phyloP scores from a whole-genome alignment of 2,329 filamentous ascomycete genomes.

The Capronia coronata region DNA sequence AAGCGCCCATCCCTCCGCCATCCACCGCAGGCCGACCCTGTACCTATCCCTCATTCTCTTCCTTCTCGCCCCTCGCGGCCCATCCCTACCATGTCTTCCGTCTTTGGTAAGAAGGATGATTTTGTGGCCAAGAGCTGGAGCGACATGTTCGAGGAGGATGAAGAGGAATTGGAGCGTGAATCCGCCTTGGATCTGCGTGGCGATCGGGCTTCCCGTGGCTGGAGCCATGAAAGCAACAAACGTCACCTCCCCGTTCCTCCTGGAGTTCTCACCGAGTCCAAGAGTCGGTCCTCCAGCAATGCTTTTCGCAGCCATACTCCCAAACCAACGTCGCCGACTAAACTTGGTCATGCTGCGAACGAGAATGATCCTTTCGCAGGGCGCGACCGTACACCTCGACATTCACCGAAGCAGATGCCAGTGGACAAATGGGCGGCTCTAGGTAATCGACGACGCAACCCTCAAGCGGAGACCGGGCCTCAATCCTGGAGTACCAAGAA shows the following conservation, averaged over 20 bases:
- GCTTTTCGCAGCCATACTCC: slow-evolving; percentile 44
- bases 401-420: slow-evolving; percentile 48
- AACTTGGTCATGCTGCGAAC: slow-evolving; percentile 62
- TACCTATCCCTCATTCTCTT: slow-evolving; percentile 74
- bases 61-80: slow-evolving; percentile 56
- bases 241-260: slow-evolving; percentile 46
- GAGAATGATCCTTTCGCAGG: slow-evolving; percentile 52
- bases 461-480: slow-evolving; percentile 49
- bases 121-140: slow-evolving; percentile 97
- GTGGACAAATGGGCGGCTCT: slow-evolving; percentile 86
- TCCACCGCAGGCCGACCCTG: slow-evolving; percentile 51
- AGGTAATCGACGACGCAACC: slow-evolving; percentile 73
- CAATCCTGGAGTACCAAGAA: slow-evolving; percentile 45
- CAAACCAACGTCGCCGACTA: slow-evolving; percentile 52
- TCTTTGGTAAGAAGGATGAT: slow-evolving; percentile 72
- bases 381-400: slow-evolving; percentile 47
- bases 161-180: slow-evolving; percentile 62
- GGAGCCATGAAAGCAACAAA: slow-evolving; percentile 67
- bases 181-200: slow-evolving; percentile 53
- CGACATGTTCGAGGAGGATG: slow-evolving; percentile 95
- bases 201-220: slow-evolving; percentile 64
- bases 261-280: slow-evolving; percentile 49
- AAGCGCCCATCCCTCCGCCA: slow-evolving; percentile 32
- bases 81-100: slow-evolving; percentile 67
- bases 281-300: slow-evolving; percentile 48